A percentile compares a stretch with the other conserved stretches of the same genome.
Conservation (phyloP, 202 grass and related monocot genomes). For the Miscanthus sacchariflorus region DNA sequence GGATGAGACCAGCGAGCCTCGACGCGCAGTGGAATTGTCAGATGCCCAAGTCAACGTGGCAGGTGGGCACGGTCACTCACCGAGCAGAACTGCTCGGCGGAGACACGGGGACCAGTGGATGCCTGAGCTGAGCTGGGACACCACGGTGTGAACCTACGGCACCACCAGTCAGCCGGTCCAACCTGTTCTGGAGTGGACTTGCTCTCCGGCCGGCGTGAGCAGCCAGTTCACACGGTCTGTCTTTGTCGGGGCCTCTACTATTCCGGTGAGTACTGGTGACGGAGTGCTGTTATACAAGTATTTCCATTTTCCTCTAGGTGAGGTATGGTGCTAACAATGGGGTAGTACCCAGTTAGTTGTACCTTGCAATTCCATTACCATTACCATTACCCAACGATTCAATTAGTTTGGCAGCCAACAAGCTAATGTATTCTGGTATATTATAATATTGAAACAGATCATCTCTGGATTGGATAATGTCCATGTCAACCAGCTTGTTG, state of each 20-base stretch:
- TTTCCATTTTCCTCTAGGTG: too few species aligned
- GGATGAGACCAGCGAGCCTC: neutral
- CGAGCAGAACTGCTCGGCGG: neutral
- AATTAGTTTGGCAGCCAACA: neutral
- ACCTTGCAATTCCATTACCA: neutral
- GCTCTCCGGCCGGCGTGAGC: neutral
- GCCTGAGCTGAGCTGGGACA: neutral
- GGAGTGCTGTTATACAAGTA: neutral
- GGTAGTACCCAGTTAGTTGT: neutral
- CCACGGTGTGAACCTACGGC: neutral
- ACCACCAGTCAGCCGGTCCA: neutral
- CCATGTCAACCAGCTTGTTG: neutral
- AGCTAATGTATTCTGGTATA: neutral
- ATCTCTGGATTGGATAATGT: neutral
- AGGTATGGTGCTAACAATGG: neutral
- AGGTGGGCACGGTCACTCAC: neutral
- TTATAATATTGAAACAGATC: too few species aligned
- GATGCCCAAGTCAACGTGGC: neutral
- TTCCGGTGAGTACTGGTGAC: constrained; percentile 2
- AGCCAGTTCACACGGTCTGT: neutral
- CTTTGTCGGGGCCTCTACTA: neutral
- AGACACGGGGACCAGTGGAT: neutral
- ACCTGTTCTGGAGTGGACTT: neutral
- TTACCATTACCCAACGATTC: neutral
- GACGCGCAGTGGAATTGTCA: neutral